phyloP scores from a whole-genome alignment of 1,139 yeast genomes.

The Yamadazyma kanchanaburiensis region DNA sequence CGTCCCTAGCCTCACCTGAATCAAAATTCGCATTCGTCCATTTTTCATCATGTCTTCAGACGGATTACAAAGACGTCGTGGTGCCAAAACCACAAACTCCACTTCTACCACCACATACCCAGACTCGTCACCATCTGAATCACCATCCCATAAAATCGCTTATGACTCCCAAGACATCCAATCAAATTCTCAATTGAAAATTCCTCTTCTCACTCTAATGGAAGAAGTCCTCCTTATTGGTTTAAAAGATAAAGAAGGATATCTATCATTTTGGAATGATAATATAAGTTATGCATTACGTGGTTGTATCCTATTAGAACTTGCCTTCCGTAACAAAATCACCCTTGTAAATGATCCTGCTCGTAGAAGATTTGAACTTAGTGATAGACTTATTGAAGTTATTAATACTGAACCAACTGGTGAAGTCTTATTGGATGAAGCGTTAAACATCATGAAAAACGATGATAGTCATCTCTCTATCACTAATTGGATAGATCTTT shows the following conservation, averaged over 20 bases:
- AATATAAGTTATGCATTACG: constrained; percentile 93
- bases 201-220: constrained; percentile 85
- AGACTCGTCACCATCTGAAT: too few species aligned
- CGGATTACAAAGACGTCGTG: constrained; percentile 49
- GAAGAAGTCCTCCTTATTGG: constrained; percentile 94
- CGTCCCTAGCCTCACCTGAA: too few species aligned
- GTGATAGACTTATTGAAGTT: constrained; percentile 86
- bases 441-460: constrained; percentile 81
- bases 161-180: constrained; percentile 74
- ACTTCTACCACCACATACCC: constrained; percentile 8
- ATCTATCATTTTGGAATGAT: constrained; percentile 96
- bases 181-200: constrained; percentile 43
- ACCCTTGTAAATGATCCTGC: constrained; percentile 90
- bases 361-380: constrained; percentile 82
- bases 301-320: constrained; percentile 88
- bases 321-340: constrained; percentile 87
- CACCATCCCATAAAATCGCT: constrained; percentile 76
- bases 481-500: constrained; percentile 88
- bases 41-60: constrained; percentile 28
- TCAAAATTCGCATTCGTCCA: too few species aligned
- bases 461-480: constrained; percentile 81
- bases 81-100: constrained; percentile 21
- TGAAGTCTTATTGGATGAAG: constrained; percentile 91
- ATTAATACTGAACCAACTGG: constrained; percentile 87
- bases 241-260: constrained; percentile 92